A percentile compares a stretch with the other conserved stretches of the same genome.
These are phyloP conservation scores for Cicer arietinum DNA, from an alignment of 306 rosid genomes.

Conservation along the genomic window DNA sequence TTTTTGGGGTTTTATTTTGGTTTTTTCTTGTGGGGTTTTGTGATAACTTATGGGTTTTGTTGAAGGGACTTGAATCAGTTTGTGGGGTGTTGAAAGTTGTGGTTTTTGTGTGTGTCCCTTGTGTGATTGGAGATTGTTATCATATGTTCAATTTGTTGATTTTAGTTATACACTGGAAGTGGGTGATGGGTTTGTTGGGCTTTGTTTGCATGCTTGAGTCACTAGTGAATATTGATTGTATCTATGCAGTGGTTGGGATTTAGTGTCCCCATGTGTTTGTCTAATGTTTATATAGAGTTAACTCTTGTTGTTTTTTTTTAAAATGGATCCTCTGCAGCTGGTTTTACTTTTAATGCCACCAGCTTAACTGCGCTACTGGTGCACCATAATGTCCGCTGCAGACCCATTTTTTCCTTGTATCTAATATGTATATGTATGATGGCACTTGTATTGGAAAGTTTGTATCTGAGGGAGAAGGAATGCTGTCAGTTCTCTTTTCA, in stretches of 20 bases:
- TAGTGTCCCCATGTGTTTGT: slow-evolving; percentile 12
- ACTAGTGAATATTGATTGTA: background rate
- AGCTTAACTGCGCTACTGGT: no score
- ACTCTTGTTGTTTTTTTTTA: background rate
- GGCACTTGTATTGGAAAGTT: background rate
- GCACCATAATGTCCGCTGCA: no score
- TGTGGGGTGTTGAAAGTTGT: slow-evolving; percentile 13
- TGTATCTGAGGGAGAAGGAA: slow-evolving; percentile 4
- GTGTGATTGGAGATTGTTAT: slow-evolving; percentile 8
- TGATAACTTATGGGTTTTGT: slow-evolving; percentile 15
- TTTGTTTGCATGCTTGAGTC: slow-evolving; percentile 34
- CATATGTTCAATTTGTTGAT: background rate
- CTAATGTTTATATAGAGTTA: background rate
- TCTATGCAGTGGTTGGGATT: slow-evolving; percentile 39
- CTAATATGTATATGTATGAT: background rate
- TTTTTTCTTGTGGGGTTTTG: slow-evolving; percentile 23
- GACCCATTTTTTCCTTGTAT: background rate
- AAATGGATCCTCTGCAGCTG: no score
- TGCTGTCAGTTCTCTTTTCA: background rate
- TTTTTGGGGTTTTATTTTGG: background rate
- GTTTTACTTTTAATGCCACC: no score
- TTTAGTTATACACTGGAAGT: slow-evolving; percentile 25
- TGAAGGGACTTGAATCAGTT: slow-evolving; percentile 13
- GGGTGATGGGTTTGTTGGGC: slow-evolving; percentile 16
- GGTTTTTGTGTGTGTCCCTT: slow-evolving; percentile 13